Percentiles rank a stretch among this genome's conserved stretches.
Evolutionary conservation across 768 basidiomycete genomes (phyloP).

Genomic region (Xanthoconium stramineum): DNA sequence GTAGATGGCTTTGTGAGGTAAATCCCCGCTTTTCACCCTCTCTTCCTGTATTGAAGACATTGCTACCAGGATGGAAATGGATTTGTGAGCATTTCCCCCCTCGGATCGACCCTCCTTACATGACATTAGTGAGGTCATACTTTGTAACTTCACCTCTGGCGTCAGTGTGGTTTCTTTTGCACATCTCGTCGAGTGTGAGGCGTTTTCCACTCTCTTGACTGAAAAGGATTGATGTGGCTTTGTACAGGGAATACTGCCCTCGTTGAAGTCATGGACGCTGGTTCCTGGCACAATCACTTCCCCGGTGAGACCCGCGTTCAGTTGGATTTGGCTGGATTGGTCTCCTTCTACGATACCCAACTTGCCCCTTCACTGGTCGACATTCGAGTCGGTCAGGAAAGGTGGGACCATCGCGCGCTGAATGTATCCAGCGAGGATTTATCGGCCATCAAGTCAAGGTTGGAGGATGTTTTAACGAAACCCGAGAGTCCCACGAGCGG

Average conservation of each 20-base stretch:
- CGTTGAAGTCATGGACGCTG: slow-evolving; percentile 15
- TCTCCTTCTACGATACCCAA: slow-evolving; percentile 37
- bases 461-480: slow-evolving; percentile 8
- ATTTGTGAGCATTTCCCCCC: slow-evolving; percentile 24
- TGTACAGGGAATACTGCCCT: not conserved
- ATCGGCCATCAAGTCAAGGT: not conserved
- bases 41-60: not conserved
- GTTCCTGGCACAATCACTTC: slow-evolving; percentile 33
- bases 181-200: slow-evolving; percentile 10
- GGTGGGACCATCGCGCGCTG: slow-evolving; percentile 31
- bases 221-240: not conserved
- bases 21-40: not conserved
- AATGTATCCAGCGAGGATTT: slow-evolving; percentile 27
- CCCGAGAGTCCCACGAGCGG: slow-evolving; percentile 22
- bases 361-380: slow-evolving; percentile 31
- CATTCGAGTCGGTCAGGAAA: slow-evolving; percentile 22
- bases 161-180: slow-evolving; percentile 22
- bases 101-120: not conserved
- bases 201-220: not conserved
- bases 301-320: slow-evolving; percentile 36
- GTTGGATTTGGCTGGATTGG: slow-evolving; percentile 31
- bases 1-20: slow-evolving; percentile 49
- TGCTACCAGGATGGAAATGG: slow-evolving; percentile 26
- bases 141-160: slow-evolving; percentile 33
- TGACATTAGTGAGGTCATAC: slow-evolving; percentile 33